These are phyloP conservation scores for Elsinoe necatrix DNA, from an alignment of 2,329 filamentous ascomycete species.

Conservation along the genomic window DNA sequence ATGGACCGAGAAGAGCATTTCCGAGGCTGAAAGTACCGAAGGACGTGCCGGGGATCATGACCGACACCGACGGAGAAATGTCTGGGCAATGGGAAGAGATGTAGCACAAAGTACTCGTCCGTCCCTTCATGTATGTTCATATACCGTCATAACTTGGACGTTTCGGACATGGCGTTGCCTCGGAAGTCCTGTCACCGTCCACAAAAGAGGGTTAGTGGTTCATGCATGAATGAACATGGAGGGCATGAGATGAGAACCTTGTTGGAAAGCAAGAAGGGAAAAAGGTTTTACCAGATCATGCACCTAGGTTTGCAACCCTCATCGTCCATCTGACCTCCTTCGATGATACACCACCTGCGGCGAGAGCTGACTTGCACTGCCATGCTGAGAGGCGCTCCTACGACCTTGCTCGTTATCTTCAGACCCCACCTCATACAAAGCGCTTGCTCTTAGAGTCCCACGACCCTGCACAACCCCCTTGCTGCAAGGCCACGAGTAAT, in stretches of 20 bases:
- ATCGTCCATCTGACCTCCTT: background rate
- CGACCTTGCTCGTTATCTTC: background rate
- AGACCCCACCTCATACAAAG: background rate
- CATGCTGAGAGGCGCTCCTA: no score
- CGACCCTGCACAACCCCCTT: background rate
- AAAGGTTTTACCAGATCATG: background rate
- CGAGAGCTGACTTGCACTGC: background rate
- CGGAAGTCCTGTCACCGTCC: background rate
- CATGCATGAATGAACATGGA: background rate
- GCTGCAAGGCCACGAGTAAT: background rate
- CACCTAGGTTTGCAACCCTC: background rate
- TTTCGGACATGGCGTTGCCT: background rate
- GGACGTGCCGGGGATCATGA: background rate
- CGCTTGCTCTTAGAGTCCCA: no score
- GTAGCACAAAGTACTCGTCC: background rate
- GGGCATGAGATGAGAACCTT: background rate
- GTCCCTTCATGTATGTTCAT: background rate
- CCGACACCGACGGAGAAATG: conserved; percentile 1
- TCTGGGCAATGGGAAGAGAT: background rate
- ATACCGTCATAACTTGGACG: background rate
- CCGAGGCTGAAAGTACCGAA: background rate
- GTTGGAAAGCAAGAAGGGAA: background rate
- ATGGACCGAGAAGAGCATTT: background rate
- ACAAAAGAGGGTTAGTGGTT: conserved; percentile 13
- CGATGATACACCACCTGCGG: background rate